Conservation (phyloP, 768 basidiomycete species). For the Mycena capillaripes region DNA sequence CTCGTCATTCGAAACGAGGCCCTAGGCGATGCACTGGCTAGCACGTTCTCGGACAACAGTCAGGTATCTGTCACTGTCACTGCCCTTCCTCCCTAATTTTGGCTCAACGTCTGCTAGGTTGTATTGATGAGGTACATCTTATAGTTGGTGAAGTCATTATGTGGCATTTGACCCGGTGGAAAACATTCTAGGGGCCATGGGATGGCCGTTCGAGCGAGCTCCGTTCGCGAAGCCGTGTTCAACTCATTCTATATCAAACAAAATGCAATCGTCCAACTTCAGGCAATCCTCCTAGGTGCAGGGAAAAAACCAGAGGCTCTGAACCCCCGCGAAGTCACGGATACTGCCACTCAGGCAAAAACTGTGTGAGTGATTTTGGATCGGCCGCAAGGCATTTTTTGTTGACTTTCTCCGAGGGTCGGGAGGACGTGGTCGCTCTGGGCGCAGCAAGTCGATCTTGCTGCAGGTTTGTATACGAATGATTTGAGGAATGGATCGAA, state of each 20-base stretch:
- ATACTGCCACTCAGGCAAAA: conserved; percentile 25
- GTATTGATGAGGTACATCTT: conserved; percentile 37
- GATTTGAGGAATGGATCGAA: conserved; percentile 23
- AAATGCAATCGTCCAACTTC: conserved; percentile 37
- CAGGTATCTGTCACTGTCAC: too few species aligned
- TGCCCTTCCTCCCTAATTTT: not conserved
- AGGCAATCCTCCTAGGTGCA: conserved; percentile 33
- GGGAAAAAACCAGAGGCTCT: conserved; percentile 23
- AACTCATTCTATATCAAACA: conserved; percentile 36
- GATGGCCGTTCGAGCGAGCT: conserved; percentile 37
- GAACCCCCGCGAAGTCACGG: conserved; percentile 31
- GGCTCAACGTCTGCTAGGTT: conserved; percentile 1
- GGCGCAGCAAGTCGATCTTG: conserved; percentile 27
- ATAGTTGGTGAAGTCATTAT: too few species aligned
- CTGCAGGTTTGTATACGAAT: conserved; percentile 28
- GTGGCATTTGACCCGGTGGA: too few species aligned
- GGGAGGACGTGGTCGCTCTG: conserved; percentile 29
- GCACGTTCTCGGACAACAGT: conserved; percentile 30
- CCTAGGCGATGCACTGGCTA: conserved; percentile 38
- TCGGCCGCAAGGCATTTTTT: not conserved
- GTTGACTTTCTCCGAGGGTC: not conserved
- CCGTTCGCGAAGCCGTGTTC: conserved; percentile 39
- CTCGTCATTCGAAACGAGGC: conserved; percentile 36
- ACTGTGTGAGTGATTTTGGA: conserved; percentile 23
- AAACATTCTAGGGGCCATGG: conserved; percentile 37